Evolutionary conservation across 192 early-diverging fungal species (phyloP).

Genomic region (Backusella morwellensis): DNA sequence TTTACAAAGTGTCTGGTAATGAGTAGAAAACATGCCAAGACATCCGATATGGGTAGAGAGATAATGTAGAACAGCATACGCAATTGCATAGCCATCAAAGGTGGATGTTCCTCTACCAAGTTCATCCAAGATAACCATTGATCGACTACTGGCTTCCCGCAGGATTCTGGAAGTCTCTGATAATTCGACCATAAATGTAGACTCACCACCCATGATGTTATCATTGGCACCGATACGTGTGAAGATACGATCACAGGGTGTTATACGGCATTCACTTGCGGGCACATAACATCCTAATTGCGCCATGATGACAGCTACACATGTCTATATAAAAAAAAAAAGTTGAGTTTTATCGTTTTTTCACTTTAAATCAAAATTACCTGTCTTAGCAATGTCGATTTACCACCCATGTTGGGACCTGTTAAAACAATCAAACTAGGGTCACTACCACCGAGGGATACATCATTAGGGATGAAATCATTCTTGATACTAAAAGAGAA

Average conservation of each 20-base stretch:
- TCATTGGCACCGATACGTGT: slow-evolving; percentile 98
- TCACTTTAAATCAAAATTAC: slow-evolving; percentile 27
- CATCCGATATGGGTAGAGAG: slow-evolving; percentile 81
- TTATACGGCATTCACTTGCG: slow-evolving; percentile 60
- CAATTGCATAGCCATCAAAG: slow-evolving; percentile 96
- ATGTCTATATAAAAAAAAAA: slow-evolving; percentile 52
- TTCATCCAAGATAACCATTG: slow-evolving; percentile 96
- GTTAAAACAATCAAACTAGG: slow-evolving; percentile 87
- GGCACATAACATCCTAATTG: slow-evolving; percentile 96
- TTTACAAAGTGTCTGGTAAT: slow-evolving; percentile 89
- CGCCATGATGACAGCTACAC: slow-evolving; percentile 93
- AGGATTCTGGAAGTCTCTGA: slow-evolving; percentile 92
- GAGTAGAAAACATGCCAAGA: slow-evolving; percentile 93
- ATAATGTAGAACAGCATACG: slow-evolving; percentile 85
- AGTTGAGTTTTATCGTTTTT: not conserved
- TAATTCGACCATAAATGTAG: slow-evolving; percentile 97
- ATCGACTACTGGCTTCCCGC: slow-evolving; percentile 83
- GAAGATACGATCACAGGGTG: slow-evolving; percentile 91
- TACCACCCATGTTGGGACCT: slow-evolving; percentile 99
- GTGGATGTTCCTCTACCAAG: slow-evolving; percentile 97
- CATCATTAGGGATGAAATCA: slow-evolving; percentile 97
- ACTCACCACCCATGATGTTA: slow-evolving; percentile 91
- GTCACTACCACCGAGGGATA: slow-evolving; percentile 63
- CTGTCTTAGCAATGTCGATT: slow-evolving; percentile 94
- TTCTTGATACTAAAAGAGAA: slow-evolving; percentile 27